Percentiles rank a stretch among this genome's conserved stretches.
These are phyloP conservation scores for Viola odorata DNA, from an alignment of 345 rosid species.

Conservation along the genomic window DNA sequence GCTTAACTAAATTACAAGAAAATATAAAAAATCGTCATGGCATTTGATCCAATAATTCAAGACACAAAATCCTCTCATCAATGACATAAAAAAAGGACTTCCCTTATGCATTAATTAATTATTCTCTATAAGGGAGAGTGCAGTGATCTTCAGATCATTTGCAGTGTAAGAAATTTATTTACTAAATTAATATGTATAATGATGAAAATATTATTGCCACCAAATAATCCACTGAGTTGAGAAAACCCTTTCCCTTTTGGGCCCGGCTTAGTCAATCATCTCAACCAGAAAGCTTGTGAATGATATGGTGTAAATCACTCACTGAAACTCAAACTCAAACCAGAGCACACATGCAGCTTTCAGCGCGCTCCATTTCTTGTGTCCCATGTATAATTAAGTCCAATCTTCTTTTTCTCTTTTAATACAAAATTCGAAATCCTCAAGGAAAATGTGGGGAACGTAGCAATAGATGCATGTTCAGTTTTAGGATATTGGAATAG, in stretches of 20 bases:
- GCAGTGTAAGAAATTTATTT: slow-evolving; percentile 10
- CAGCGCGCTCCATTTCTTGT: background rate
- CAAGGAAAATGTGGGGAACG: slow-evolving; percentile 4
- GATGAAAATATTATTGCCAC: slow-evolving; percentile 54
- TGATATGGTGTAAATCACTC: slow-evolving; percentile 31
- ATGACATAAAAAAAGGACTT: too few species aligned
- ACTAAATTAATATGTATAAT: slow-evolving; percentile 20
- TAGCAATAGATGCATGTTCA: slow-evolving; percentile 19
- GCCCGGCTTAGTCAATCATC: slow-evolving; percentile 38
- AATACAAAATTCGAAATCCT: background rate
- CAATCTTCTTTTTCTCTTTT: too few species aligned
- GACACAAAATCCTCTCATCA: background rate
- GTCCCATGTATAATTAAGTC: background rate
- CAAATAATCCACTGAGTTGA: slow-evolving; percentile 50
- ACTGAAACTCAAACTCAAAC: slow-evolving; percentile 22
- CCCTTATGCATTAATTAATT: slow-evolving; percentile 1
- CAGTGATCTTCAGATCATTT: slow-evolving; percentile 36
- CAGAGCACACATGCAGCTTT: slow-evolving; percentile 12
- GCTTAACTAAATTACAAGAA: too few species aligned
- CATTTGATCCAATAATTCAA: too few species aligned
- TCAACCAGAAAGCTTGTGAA: slow-evolving; percentile 47
- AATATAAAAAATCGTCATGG: too few species aligned
- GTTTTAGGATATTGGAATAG: slow-evolving; percentile 28
- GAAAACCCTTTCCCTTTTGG: slow-evolving; percentile 22
- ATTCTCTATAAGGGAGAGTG: slow-evolving; percentile 26